A percentile compares a stretch with the other conserved stretches of the same genome.
phyloP scores from a whole-genome alignment of 345 rosid species.

The Streptanthus diversifolius region DNA sequence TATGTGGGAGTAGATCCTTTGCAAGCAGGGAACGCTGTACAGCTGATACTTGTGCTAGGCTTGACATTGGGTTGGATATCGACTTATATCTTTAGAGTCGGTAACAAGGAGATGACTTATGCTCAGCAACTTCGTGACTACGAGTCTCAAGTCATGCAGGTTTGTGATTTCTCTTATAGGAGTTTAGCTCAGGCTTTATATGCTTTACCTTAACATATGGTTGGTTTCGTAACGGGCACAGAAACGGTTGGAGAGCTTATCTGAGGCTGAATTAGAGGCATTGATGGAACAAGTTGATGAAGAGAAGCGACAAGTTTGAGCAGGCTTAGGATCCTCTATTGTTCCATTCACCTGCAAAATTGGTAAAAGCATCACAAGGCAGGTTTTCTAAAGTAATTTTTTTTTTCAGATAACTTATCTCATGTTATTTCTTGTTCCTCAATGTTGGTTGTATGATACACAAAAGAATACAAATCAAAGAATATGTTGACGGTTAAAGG shows the following conservation, averaged over 20 bases:
- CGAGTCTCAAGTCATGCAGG: conserved; percentile 94
- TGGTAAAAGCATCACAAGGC: conserved; percentile 10
- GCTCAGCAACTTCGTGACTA: conserved; percentile 94
- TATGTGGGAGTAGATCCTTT: conserved; percentile 78
- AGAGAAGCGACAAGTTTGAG: conserved; percentile 56
- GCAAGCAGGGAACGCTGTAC: conserved; percentile 90
- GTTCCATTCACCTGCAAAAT: conserved; percentile 14
- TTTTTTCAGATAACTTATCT: background rate
- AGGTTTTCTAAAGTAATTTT: background rate
- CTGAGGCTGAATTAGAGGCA: conserved; percentile 81
- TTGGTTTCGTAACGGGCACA: conserved; percentile 32
- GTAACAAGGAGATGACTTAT: conserved; percentile 96
- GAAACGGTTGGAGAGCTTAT: conserved; percentile 86
- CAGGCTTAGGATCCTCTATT: background rate
- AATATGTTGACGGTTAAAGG: background rate
- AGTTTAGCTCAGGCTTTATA: background rate
- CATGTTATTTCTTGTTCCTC: conserved; percentile 13
- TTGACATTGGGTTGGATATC: conserved; percentile 93
- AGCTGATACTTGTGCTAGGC: conserved; percentile 76
- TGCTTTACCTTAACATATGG: background rate
- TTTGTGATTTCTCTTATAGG: conserved; percentile 7
- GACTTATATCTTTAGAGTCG: conserved; percentile 85
- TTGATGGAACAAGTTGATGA: conserved; percentile 94
- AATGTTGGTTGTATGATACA: conserved; percentile 23
- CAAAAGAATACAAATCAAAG: conserved; percentile 14